Base-by-base conservation (phyloP, 1,139 yeast genomes). In the Schwanniomyces etchellsii region DNA sequence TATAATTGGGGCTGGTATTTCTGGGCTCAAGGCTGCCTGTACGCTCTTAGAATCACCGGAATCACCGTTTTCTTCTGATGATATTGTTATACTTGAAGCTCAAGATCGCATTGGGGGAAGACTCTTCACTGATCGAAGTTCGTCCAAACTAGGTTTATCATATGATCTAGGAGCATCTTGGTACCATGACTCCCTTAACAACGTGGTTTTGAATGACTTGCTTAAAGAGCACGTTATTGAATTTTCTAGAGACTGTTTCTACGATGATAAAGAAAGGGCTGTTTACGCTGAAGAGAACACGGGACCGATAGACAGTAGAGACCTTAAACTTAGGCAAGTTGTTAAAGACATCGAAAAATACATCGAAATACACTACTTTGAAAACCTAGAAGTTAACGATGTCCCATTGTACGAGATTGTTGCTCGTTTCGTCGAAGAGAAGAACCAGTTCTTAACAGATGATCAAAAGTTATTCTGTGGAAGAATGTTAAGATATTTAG, bases 121-220 rank as follows among this genome's bases (percentile, higher is more conserved):
- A 29, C 48, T 70, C 28, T 38, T 40, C 27, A 60, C 66, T 5
- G 55, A 57, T 30, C 40, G 48, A 13, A 39, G 45, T 1, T 45
- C 48, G 26, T 59, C 67, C 10, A 53, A 53, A 30, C 33, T 60
- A 7, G 70, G 69, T 1, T 44, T 47, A 15, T 33, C 45, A 5
- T 80, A 81, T 47, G 96, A 86, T 52, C 43, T 85, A 14, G 96
- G 96, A 0, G 95, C 94, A 0, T 74, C 89, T 3, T 86, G 96
- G 96, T 81, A 82, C 45, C 96, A 86, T 49, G 95, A 85, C 45
- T 75, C 86, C 0, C 57, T 85, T 29, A 65, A 71, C 26, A 86
- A 86, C 47, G 67, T 67, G 4, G 64, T 82, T 5, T 51, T 67
- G 25, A 39, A 49, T 23, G 61, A 62, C 21, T 45, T 61, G n/a